These are phyloP conservation scores for Candida easanensis DNA, from an alignment of 805 yeast genomes.

Conservation along the genomic window DNA sequence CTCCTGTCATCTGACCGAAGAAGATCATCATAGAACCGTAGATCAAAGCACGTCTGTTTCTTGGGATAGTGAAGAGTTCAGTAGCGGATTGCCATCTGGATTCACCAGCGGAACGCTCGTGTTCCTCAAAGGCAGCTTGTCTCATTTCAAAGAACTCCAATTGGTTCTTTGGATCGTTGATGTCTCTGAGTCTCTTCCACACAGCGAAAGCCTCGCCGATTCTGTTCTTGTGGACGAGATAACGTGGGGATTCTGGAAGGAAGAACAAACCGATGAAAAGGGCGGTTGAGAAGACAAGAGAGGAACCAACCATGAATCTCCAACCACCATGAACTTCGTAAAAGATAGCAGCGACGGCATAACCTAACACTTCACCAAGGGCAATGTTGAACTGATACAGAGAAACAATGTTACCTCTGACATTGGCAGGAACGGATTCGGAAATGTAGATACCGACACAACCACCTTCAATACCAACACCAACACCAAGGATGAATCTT, in stretches of 20 bases:
- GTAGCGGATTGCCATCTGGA: slow-evolving; percentile 39
- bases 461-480: slow-evolving; percentile 67
- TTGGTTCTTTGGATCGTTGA: slow-evolving; percentile 38
- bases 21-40: slow-evolving; percentile 57
- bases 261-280: slow-evolving; percentile 49
- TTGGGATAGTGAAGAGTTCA: slow-evolving; percentile 52
- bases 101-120: slow-evolving; percentile 36
- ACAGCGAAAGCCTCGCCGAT: slow-evolving; percentile 51
- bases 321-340: slow-evolving; percentile 55
- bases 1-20: slow-evolving; percentile 66
- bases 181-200: slow-evolving; percentile 56
- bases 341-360: slow-evolving; percentile 61
- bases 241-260: slow-evolving; percentile 63
- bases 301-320: slow-evolving; percentile 66
- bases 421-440: slow-evolving; percentile 56
- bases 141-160: slow-evolving; percentile 58
- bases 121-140: slow-evolving; percentile 48
- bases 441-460: slow-evolving; percentile 61
- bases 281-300: slow-evolving; percentile 53
- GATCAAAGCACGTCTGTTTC: slow-evolving; percentile 59
- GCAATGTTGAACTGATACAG: slow-evolving; percentile 65
- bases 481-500: slow-evolving; percentile 58
- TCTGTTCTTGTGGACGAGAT: slow-evolving; percentile 46
- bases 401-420: slow-evolving; percentile 60
- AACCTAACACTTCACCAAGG: slow-evolving; percentile 64